Percentiles rank a stretch among this genome's conserved stretches.
Conservation (phyloP, 1,284 basidiomycete species). For the Leccinum variabile region DNA sequence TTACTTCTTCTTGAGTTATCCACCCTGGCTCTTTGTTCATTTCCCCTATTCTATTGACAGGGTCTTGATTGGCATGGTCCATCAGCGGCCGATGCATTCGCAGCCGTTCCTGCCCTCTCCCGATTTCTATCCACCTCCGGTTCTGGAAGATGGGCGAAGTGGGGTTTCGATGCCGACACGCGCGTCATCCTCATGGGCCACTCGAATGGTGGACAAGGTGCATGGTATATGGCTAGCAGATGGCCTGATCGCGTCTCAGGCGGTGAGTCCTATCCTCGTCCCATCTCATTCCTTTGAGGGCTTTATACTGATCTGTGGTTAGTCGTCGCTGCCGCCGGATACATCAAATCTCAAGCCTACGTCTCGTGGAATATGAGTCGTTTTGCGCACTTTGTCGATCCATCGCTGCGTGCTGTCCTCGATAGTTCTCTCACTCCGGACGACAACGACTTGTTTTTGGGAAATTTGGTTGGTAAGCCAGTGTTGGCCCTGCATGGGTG, state of each 20-base stretch:
- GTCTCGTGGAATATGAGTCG: conserved; percentile 70
- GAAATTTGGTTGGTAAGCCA: conserved; percentile 70
- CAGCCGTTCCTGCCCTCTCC: conserved; percentile 52
- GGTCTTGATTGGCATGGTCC: conserved; percentile 87
- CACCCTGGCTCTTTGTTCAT: background rate
- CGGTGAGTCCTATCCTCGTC: conserved; percentile 38
- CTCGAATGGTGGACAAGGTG: conserved; percentile 91
- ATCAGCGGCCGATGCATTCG: conserved; percentile 63
- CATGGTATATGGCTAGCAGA: conserved; percentile 75
- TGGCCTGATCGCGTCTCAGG: conserved; percentile 77
- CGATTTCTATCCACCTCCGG: conserved; percentile 40
- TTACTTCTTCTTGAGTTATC: background rate
- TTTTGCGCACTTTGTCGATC: conserved; percentile 79
- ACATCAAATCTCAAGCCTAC: conserved; percentile 84
- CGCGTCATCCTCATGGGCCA: conserved; percentile 76
- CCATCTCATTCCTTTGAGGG: background rate
- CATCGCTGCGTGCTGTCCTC: conserved; percentile 67
- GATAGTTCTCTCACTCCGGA: conserved; percentile 74
- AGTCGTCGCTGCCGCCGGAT: conserved; percentile 75
- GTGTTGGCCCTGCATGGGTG: conserved; percentile 80
- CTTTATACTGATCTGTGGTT: background rate
- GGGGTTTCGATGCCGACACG: conserved; percentile 40
- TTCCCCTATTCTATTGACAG: conserved; percentile 37
- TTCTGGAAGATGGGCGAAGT: conserved; percentile 42
- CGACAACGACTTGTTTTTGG: conserved; percentile 83